These are phyloP conservation scores for Coemansia sp. DNA, from an alignment of 192 early-diverging fungal genomes.

Conservation along the genomic window DNA sequence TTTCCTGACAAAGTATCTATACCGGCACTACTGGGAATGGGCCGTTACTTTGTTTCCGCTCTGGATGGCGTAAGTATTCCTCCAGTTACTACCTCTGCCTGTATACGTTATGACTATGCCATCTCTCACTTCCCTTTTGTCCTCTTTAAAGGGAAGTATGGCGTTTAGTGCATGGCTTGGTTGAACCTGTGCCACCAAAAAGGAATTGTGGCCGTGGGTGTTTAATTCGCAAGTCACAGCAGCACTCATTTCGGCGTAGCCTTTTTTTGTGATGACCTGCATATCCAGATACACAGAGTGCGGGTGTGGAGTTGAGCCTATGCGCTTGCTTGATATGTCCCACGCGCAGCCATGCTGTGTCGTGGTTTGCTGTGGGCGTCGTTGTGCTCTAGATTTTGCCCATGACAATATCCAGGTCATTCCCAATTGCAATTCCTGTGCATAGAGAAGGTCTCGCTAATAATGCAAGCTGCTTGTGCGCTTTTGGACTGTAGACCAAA, in stretches of 20 bases:
- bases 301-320: background rate
- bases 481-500: slow-evolving; percentile 64
- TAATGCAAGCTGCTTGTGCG: slow-evolving; percentile 1
- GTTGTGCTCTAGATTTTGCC: background rate
- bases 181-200: background rate
- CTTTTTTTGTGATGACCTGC: slow-evolving; percentile 2
- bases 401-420: background rate
- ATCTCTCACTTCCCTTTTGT: background rate
- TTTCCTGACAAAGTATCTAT: slow-evolving; percentile 77
- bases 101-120: background rate
- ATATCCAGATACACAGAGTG: slow-evolving; percentile 3
- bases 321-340: background rate
- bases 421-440: background rate
- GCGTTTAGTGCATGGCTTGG: slow-evolving; percentile 8
- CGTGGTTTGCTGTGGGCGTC: slow-evolving; percentile 1
- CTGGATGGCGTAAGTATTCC: slow-evolving; percentile 89
- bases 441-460: background rate
- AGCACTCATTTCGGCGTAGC: background rate
- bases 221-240: background rate
- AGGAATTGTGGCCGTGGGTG: background rate
- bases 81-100: background rate
- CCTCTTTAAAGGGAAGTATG: background rate
- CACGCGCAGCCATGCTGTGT: background rate
- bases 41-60: slow-evolving; percentile 84
- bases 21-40: slow-evolving; percentile 91